Percentiles rank a stretch among this genome's conserved stretches.
Evolutionary conservation across 225 moss, liverwort and hornwort species (phyloP).

Genomic region (Sphagnum contortum): DNA sequence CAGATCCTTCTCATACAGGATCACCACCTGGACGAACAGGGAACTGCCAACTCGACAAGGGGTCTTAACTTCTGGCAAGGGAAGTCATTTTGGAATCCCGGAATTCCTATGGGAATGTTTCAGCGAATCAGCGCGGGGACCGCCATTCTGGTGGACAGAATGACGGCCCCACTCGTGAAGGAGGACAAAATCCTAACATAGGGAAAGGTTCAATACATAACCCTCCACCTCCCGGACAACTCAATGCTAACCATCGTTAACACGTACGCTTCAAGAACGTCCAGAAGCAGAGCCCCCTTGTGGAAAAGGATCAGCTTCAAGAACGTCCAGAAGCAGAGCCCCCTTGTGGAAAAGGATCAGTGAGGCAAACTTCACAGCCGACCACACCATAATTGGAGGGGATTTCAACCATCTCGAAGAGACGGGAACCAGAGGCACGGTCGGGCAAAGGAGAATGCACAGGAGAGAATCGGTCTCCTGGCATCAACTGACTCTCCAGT

Average conservation of each 20-base stretch:
- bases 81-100: neutral
- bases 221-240: neutral
- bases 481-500: neutral
- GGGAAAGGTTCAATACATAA: neutral
- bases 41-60: neutral
- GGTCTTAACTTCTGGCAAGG: neutral
- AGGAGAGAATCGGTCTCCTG: neutral
- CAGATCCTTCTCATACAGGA: neutral
- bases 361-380: neutral
- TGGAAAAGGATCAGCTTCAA: neutral
- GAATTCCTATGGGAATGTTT: too few species aligned
- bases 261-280: neutral
- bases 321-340: too few species aligned
- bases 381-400: neutral
- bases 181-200: neutral
- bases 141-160: neutral
- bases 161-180: neutral
- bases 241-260: neutral
- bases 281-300: neutral
- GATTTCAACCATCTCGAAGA: neutral
- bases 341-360: too few species aligned
- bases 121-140: neutral
- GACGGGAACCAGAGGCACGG: neutral
- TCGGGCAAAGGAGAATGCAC: neutral
- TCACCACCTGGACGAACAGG: neutral